Conservation (phyloP, 176 grass and related monocot genomes). For the Elaeis guineensis region DNA sequence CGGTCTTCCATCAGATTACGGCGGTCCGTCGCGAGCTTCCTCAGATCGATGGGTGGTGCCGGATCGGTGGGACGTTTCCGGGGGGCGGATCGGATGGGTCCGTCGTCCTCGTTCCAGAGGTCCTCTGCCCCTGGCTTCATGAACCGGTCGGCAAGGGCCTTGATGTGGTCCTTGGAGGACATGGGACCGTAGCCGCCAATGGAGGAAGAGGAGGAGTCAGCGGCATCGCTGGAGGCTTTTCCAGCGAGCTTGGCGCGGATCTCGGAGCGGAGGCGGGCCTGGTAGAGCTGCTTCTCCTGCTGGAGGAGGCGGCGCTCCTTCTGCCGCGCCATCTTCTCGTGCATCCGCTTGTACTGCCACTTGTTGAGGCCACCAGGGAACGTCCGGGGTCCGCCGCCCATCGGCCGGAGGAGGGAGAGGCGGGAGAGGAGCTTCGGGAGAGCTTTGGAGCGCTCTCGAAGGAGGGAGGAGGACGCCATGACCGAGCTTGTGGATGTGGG, state of each 20-base stretch:
- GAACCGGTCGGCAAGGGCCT: constrained; percentile 65
- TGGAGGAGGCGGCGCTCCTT: constrained; percentile 63
- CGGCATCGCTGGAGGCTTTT: constrained; percentile 10
- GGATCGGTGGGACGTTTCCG: background rate
- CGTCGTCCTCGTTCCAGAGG: constrained; percentile 93
- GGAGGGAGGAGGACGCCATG: constrained; percentile 9
- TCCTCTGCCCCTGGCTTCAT: constrained; percentile 59
- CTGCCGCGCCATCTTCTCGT: constrained; percentile 71
- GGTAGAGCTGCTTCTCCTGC: constrained; percentile 82
- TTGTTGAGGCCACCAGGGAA: constrained; percentile 75
- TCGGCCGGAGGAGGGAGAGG: constrained; percentile 9
- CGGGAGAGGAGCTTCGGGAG: background rate
- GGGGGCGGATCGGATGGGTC: constrained; percentile 25
- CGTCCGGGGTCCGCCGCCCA: constrained; percentile 73
- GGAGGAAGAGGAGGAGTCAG: background rate
- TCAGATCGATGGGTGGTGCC: constrained; percentile 10
- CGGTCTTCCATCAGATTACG: background rate
- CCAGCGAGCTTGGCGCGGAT: constrained; percentile 37
- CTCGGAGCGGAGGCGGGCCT: constrained; percentile 62
- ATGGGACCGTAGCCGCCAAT: constrained; percentile 11
- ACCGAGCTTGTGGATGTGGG: background rate
- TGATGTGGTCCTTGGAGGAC: constrained; percentile 53
- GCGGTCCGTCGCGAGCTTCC: constrained; percentile 7
- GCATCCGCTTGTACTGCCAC: constrained; percentile 93
- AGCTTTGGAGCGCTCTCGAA: constrained; percentile 6